phyloP scores from a whole-genome alignment of 805 yeast genomes.

The Candida montana region DNA sequence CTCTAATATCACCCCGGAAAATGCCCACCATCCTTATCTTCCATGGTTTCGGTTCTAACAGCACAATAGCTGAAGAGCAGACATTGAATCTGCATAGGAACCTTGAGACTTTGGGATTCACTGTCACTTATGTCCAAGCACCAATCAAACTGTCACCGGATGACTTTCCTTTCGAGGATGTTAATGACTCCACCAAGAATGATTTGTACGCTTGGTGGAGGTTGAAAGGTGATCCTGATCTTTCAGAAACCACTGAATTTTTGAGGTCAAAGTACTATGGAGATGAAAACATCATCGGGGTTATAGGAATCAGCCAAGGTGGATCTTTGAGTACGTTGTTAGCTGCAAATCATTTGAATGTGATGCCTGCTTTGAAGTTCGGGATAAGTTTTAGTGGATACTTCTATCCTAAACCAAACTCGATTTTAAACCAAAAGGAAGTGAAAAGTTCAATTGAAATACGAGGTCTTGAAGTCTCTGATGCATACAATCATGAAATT shows the following conservation, averaged over 20 bases:
- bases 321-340: constrained; percentile 3
- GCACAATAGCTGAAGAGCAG: constrained; percentile 1
- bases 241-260: background rate
- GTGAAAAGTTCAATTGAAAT: too few species aligned
- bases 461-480: too few species aligned
- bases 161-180: constrained; percentile 5
- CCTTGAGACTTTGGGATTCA: constrained; percentile 3
- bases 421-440: background rate
- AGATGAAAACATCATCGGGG: constrained; percentile 3
- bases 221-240: background rate
- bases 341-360: constrained; percentile 3
- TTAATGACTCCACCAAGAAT: constrained; percentile 1
- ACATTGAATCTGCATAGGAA: background rate
- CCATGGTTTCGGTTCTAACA: constrained; percentile 7
- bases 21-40: constrained; percentile 5
- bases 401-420: constrained; percentile 4
- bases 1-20: too few species aligned
- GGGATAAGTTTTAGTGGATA: constrained; percentile 7
- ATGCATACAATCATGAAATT: constrained; percentile 1
- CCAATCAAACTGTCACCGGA: constrained; percentile 1
- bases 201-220: constrained; percentile 8
- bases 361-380: constrained; percentile 5
- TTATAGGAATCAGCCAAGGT: constrained; percentile 9
- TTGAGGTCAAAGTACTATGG: background rate
- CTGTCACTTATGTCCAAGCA: constrained; percentile 2